These are phyloP conservation scores for Drechslerella dactyloides DNA, from an alignment of 2,329 filamentous ascomycete genomes.

Conservation along the genomic window DNA sequence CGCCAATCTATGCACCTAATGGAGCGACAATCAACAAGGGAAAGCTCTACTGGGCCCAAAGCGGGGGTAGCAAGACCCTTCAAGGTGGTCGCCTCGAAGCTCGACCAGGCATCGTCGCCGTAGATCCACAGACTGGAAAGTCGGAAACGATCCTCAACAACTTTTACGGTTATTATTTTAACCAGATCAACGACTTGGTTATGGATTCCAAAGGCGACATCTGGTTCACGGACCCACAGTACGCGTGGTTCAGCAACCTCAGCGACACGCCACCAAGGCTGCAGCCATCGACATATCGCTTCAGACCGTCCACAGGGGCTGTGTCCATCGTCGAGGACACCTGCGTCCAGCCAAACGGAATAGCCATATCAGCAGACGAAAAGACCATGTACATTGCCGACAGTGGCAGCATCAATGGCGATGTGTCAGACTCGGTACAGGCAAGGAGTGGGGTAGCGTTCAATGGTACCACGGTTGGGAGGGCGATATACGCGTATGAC, in stretches of 20 bases:
- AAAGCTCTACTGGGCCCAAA: constrained; percentile 58
- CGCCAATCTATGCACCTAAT: constrained; percentile 60
- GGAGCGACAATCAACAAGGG: constrained; percentile 59
- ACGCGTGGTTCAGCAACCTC: constrained; percentile 57
- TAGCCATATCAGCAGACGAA: constrained; percentile 59
- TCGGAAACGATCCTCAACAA: constrained; percentile 55
- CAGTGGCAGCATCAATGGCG: constrained; percentile 56
- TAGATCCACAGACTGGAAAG: constrained; percentile 54
- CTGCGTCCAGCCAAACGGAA: constrained; percentile 59
- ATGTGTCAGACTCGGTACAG: constrained; percentile 54
- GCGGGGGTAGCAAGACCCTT: constrained; percentile 58
- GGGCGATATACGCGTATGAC: constrained; percentile 59
- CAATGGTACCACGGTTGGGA: constrained; percentile 56
- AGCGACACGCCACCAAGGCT: constrained; percentile 58
- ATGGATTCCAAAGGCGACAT: constrained; percentile 57
- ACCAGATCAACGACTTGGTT: constrained; percentile 58
- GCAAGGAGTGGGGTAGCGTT: constrained; percentile 48
- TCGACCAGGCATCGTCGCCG: constrained; percentile 56
- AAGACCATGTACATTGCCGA: constrained; percentile 59
- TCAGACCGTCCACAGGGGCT: constrained; percentile 56
- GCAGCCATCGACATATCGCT: constrained; percentile 58
- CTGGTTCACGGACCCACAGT: constrained; percentile 59
- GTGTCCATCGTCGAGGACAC: constrained; percentile 58
- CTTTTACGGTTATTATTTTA: constrained; percentile 58
- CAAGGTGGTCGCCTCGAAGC: constrained; percentile 57